Percentiles rank a stretch among this genome's conserved stretches.
phyloP scores from a whole-genome alignment of 352 stramenopile species.

The Aphanomyces invadans region DNA sequence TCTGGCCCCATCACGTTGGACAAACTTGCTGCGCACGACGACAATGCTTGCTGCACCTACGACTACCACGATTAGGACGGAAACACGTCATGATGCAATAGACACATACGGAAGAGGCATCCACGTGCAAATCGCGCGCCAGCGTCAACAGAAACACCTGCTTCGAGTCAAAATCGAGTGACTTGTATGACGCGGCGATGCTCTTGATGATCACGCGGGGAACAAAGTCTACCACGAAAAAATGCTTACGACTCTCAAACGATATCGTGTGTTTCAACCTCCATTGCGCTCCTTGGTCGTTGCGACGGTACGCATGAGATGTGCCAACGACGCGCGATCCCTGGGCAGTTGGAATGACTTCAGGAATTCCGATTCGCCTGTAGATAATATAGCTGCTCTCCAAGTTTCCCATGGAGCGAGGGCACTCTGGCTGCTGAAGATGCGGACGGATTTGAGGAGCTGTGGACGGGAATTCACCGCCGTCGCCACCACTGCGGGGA shows the following conservation, averaged over 20 bases:
- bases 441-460: not conserved
- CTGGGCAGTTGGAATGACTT: conserved; percentile 11
- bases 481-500: too few relatives aligned
- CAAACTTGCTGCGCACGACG: conserved; percentile 49
- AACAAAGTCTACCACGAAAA: conserved; percentile 56
- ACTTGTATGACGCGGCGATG: conserved; percentile 52
- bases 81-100: not conserved
- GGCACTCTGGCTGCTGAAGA: not conserved
- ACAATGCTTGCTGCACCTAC: conserved; percentile 47
- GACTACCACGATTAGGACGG: conserved; percentile 8
- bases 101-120: conserved; percentile 36
- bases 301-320: conserved; percentile 24
- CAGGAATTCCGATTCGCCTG: conserved; percentile 21
- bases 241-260: not conserved
- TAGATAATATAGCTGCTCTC: conserved; percentile 7
- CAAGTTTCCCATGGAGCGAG: conserved; percentile 7
- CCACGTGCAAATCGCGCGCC: conserved; percentile 61
- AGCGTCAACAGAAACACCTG: conserved; percentile 74
- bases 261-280: not conserved
- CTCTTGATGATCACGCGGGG: conserved; percentile 60
- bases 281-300: conserved; percentile 24
- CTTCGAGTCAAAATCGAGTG: conserved; percentile 69
- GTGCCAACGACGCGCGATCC: conserved; percentile 12
- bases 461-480: not conserved
- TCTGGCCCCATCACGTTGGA: conserved; percentile 37